Evolutionary conservation across 768 basidiomycete genomes (phyloP).

Genomic region (Tephrocybe sp.): DNA sequence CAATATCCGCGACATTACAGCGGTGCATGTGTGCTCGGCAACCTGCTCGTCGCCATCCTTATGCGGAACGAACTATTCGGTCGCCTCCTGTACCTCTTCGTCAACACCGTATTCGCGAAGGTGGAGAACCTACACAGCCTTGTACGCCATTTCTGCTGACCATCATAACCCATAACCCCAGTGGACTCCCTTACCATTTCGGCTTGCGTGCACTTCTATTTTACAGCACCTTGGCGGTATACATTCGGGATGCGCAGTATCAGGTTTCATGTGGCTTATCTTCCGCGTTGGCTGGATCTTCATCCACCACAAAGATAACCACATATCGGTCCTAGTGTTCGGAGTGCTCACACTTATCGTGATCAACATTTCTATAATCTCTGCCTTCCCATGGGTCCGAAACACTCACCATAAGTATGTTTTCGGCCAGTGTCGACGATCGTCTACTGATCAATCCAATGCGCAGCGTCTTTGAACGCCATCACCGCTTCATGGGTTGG

Average conservation of each 20-base stretch:
- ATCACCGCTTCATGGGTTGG: conserved; percentile 85
- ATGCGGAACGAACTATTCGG: conserved; percentile 85
- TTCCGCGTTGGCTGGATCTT: conserved; percentile 58
- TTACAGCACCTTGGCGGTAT: conserved; percentile 82
- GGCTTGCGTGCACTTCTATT: conserved; percentile 70
- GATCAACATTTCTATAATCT: conserved; percentile 59
- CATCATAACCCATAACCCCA: conserved; percentile 14
- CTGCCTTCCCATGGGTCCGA: conserved; percentile 78
- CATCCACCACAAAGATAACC: conserved; percentile 48
- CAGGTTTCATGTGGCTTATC: conserved; percentile 74
- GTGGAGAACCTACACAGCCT: conserved; percentile 30
- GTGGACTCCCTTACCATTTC: conserved; percentile 53
- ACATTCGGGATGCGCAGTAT: conserved; percentile 79
- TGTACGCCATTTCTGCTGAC: conserved; percentile 2
- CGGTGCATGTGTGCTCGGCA: conserved; percentile 74
- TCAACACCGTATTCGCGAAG: conserved; percentile 81
- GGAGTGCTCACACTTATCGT: conserved; percentile 63
- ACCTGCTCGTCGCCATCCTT: conserved; percentile 69
- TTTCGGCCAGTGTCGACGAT: background rate
- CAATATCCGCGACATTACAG: conserved; percentile 65
- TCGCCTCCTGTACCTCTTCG: conserved; percentile 67
- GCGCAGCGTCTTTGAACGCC: conserved; percentile 67
- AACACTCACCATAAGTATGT: conserved; percentile 79
- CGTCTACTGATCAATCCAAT: conserved; percentile 22
- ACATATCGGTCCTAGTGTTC: conserved; percentile 54